Percentiles rank a stretch among this genome's conserved stretches.
phyloP scores from a whole-genome alignment of 768 basidiomycete genomes.

The Tricholomella constricta region DNA sequence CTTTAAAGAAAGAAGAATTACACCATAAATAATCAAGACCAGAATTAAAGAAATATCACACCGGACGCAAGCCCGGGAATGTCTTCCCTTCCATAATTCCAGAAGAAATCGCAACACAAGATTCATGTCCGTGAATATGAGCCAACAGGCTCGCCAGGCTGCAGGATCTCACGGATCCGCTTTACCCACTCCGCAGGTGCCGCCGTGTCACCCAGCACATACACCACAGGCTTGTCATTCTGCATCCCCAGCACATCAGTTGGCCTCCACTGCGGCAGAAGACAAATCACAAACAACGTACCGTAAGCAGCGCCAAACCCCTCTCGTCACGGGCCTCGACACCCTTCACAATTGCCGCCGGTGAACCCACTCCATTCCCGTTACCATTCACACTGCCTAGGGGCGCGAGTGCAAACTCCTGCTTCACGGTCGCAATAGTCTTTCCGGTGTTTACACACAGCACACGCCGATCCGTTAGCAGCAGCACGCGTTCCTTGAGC shows the following conservation, averaged over 20 bases:
- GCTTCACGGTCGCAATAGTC: slow-evolving; percentile 7
- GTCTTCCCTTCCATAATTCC: too few relatives aligned
- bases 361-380: neutral
- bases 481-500: slow-evolving; percentile 11
- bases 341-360: neutral
- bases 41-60: too few relatives aligned
- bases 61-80: too few relatives aligned
- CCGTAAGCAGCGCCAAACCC: slow-evolving; percentile 10
- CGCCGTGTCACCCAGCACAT: slow-evolving; percentile 7
- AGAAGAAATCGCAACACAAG: too few relatives aligned
- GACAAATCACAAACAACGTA: neutral
- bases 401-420: slow-evolving; percentile 2
- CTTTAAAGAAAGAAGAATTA: too few relatives aligned
- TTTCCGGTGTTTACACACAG: slow-evolving; percentile 11
- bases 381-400: neutral
- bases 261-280: neutral
- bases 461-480: slow-evolving; percentile 15
- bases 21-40: too few relatives aligned
- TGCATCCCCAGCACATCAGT: neutral
- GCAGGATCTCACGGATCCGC: slow-evolving; percentile 2
- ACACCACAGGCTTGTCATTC: slow-evolving; percentile 10
- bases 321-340: slow-evolving; percentile 9
- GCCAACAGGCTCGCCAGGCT: neutral
- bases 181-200: slow-evolving; percentile 10
- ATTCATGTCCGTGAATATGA: neutral